Base-by-base conservation (phyloP, 2,329 filamentous ascomycete species). In the Biscogniauxia mediterranea region DNA sequence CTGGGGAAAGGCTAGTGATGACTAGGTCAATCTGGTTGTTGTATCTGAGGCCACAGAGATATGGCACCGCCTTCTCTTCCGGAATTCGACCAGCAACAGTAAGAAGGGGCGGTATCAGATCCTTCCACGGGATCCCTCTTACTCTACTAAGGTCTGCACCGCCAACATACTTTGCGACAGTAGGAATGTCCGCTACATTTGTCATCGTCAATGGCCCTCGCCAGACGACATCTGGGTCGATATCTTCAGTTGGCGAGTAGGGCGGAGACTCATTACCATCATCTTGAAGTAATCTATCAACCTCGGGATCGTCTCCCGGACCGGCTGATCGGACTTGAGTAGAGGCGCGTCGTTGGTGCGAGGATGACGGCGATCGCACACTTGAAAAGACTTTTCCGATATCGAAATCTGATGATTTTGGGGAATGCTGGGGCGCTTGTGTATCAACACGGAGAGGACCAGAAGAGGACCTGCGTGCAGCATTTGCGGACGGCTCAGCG, bases 281-380 rank as follows among this genome's bases (percentile, higher is more conserved):
- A 62, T 97, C 92, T 69, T 93, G 86, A 7, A 98, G 84, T 68
- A 99, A 81, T 50, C 92, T 87, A 74, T 99, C 95, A 20, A 99
- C 91, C 62, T 98, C 95, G 2, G 91, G 85, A 74, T 99, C 94
- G 15, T 90, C 86, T 17, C 86, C 89, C 1, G 89, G 84, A 1
- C 87, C 85, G 59, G 79, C 76, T 15, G 79, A 73, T 68, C 75
- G 66, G 51, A 77, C 75, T 42, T 80, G 77, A 58, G 83, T 78
- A 54, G 81, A 86, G 51, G 80, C 76, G 53, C 81, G 79, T 50
- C 80, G 79, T 64, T 75, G 77, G 61, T 78, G 76, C 54, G 81
- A 75, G 61, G 76, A 74, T 56, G 83, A 80, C 66, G 93, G 92
- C 1, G 92, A 95, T 68, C 89, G 88, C 50, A 96, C 91, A 66